Evolutionary conservation across 1,284 basidiomycete species (phyloP), one percentile per base, ranked within the genome.

Genomic region (Agaricales sp.): DNA sequence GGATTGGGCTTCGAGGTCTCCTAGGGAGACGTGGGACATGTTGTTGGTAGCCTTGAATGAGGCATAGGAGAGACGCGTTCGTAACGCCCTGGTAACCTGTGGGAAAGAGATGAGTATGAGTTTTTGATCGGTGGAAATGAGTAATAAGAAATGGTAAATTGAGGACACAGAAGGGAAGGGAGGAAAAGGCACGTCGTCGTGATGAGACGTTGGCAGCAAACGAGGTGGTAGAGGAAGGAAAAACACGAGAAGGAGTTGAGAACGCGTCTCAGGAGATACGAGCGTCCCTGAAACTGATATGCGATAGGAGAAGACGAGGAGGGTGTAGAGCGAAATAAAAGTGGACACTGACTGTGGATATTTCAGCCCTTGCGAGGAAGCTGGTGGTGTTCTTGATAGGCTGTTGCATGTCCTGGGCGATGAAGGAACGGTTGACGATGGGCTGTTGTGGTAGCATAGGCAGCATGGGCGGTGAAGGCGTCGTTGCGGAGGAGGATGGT

Each of bases 11-110:
- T 89, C 87, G 43, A 87, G 74, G 55, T 86, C 82, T 55, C 73
- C 73, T 25, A 88, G 67, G 43, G 80, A 70, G 48, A 78, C 68
- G 52, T 80, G 76, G 6, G 79, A 67, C 48, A 86, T 65, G 59
- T 87, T 84, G 60, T 85, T 75, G 22, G 73, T 74, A 4, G 86
- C 84, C 67, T 89, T 89, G 74, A 81, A 88, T 2, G 81, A 81
- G 25, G 87, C 86, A 63, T 87, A 86, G 1, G 83, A 75, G 46
- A 89, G 75, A 53, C 85, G 80, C 56, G 84, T 74, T 54, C 87
- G 79, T 48, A 88, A 73, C 50, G 75, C 79, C 61, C 83, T 82
- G 59, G 86, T 85, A 39, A 89, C 77, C 86, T 89, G 65, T 56
- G 59, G 56, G 54, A 62, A 65, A 60, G 68, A 70, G 66, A 67